A percentile compares a stretch with the other conserved stretches of the same genome.
phyloP scores from a whole-genome alignment of 345 rosid genomes.

The Acer campestre region DNA sequence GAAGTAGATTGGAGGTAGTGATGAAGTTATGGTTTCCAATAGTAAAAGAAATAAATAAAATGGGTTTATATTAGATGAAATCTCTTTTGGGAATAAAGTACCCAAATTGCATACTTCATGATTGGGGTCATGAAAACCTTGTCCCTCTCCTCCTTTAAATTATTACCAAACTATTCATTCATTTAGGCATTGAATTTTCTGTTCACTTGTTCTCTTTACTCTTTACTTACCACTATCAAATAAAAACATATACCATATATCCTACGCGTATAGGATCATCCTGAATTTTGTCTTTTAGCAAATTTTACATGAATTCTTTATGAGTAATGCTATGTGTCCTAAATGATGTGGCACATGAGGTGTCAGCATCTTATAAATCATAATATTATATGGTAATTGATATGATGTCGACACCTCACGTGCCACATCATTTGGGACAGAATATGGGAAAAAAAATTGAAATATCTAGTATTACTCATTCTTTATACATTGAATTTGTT shows the following conservation, averaged over 20 bases:
- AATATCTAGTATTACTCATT: too few relatives aligned
- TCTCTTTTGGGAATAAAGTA: neutral
- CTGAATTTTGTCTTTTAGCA: neutral
- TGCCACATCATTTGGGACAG: too few relatives aligned
- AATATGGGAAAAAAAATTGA: too few relatives aligned
- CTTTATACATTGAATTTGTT: too few relatives aligned
- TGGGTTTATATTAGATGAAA: neutral
- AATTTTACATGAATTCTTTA: too few relatives aligned
- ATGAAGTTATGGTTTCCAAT: slow-evolving; percentile 11
- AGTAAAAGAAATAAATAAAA: slow-evolving; percentile 7
- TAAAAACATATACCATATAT: neutral
- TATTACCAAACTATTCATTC: neutral
- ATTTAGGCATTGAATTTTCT: neutral
- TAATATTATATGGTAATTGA: too few relatives aligned
- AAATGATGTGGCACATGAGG: too few relatives aligned
- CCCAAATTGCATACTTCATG: neutral
- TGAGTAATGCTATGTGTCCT: too few relatives aligned
- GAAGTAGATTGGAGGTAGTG: slow-evolving; percentile 12
- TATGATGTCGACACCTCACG: too few relatives aligned
- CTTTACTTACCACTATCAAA: neutral
- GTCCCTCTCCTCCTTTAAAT: neutral
- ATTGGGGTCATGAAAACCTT: slow-evolving; percentile 16
- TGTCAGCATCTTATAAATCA: too few relatives aligned
- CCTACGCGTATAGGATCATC: neutral
- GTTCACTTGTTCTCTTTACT: neutral